A percentile compares a stretch with the other conserved stretches of the same genome.
These are phyloP conservation scores for Sporothrix schenckii DNA, from an alignment of 2,329 filamentous ascomycete species.

Conservation along the genomic window DNA sequence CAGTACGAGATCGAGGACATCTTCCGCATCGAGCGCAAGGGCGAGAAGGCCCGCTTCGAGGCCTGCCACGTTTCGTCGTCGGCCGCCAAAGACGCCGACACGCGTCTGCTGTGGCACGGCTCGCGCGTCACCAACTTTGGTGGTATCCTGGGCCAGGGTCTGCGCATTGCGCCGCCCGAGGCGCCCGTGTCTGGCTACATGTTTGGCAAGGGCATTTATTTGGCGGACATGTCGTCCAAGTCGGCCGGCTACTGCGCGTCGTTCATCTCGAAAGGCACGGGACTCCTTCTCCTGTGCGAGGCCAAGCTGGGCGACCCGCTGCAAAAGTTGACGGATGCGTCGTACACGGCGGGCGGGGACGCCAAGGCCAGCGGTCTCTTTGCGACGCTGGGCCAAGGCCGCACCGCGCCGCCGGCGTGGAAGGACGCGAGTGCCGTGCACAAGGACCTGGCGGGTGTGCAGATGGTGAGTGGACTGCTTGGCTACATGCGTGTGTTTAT, in stretches of 20 bases:
- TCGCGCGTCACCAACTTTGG: slow-evolving; percentile 82
- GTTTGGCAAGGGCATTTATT: slow-evolving; percentile 89
- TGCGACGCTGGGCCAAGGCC: slow-evolving; percentile 72
- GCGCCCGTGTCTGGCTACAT: slow-evolving; percentile 80
- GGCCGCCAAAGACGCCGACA: slow-evolving; percentile 54
- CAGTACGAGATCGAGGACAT: slow-evolving; percentile 69
- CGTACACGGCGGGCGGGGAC: slow-evolving; percentile 65
- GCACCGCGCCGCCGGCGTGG: slow-evolving; percentile 67
- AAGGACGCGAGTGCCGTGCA: slow-evolving; percentile 73
- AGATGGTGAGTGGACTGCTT: slow-evolving; percentile 60
- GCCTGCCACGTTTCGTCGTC: slow-evolving; percentile 56
- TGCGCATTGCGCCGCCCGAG: slow-evolving; percentile 86
- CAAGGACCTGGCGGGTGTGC: slow-evolving; percentile 65
- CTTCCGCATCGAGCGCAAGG: slow-evolving; percentile 77
- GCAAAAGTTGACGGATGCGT: slow-evolving; percentile 60
- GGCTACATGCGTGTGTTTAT: too few relatives aligned
- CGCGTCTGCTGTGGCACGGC: slow-evolving; percentile 84
- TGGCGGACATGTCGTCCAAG: slow-evolving; percentile 83
- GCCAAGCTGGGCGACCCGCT: slow-evolving; percentile 79
- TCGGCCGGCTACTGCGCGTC: slow-evolving; percentile 76
- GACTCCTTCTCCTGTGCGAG: slow-evolving; percentile 79
- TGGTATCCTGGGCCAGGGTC: slow-evolving; percentile 79
- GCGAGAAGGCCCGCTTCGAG: slow-evolving; percentile 71
- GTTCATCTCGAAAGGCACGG: slow-evolving; percentile 65
- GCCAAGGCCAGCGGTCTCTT: slow-evolving; percentile 63